These are phyloP conservation scores for Silene uniflora DNA, from an alignment of 148 eudicot species.

Conservation along the genomic window DNA sequence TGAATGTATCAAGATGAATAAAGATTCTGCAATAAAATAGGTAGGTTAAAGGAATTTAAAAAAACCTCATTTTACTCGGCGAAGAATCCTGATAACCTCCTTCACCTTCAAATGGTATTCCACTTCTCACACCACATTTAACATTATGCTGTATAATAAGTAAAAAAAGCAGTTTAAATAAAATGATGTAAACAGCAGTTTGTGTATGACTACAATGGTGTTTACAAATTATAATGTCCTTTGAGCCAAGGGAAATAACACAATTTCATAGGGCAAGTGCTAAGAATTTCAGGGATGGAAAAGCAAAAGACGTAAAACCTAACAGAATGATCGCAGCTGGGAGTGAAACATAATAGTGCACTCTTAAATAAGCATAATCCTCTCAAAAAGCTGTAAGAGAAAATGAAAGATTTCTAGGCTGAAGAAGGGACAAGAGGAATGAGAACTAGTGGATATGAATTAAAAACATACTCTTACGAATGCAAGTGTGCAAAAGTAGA, in stretches of 20 bases:
- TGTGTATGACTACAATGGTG: neutral
- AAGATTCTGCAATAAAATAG: constrained; percentile 6
- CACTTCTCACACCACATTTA: constrained; percentile 50
- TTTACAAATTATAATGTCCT: neutral
- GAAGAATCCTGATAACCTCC: constrained; percentile 48
- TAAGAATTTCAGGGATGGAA: neutral
- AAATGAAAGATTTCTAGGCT: too few relatives aligned
- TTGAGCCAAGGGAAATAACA: neutral
- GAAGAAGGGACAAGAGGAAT: neutral
- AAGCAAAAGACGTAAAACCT: neutral
- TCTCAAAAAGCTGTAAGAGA: neutral
- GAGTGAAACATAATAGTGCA: neutral
- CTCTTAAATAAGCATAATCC: neutral
- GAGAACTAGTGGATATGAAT: neutral
- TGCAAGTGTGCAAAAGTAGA: neutral
- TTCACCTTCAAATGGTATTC: constrained; percentile 40
- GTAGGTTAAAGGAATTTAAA: neutral
- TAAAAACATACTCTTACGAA: neutral
- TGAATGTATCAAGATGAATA: neutral
- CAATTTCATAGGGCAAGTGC: neutral
- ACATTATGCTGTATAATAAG: constrained; percentile 39
- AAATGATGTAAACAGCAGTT: neutral
- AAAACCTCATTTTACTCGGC: constrained; percentile 57
- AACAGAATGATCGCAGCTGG: too few relatives aligned
- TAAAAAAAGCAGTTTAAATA: neutral